Evolutionary conservation across 2,329 filamentous ascomycete genomes (phyloP).

Genomic region (Aureobasidium namibiae): DNA sequence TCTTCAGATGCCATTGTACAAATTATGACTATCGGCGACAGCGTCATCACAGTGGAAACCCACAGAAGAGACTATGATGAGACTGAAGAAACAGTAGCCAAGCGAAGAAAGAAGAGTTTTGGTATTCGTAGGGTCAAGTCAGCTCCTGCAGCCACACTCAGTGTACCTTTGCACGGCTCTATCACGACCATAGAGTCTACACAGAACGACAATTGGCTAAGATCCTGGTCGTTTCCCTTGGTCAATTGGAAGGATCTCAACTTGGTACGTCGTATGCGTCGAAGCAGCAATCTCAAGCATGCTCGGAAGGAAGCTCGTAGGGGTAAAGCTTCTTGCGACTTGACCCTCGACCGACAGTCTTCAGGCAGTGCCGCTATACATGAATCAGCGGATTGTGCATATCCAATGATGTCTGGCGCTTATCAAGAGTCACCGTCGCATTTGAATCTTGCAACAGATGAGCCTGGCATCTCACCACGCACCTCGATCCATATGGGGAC

Average conservation of each 20-base stretch:
- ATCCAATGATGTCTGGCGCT: background rate
- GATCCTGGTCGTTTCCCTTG: background rate
- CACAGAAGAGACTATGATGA: background rate
- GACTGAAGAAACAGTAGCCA: background rate
- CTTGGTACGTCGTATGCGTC: background rate
- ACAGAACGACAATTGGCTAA: background rate
- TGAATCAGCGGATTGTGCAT: background rate
- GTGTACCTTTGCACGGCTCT: background rate
- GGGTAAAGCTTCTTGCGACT: background rate
- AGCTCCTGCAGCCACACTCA: background rate
- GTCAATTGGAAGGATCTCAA: background rate
- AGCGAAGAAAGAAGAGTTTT: background rate
- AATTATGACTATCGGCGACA: slow-evolving; percentile 1
- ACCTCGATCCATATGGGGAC: background rate
- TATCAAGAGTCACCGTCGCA: background rate
- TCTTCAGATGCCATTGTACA: background rate
- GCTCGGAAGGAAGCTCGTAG: background rate
- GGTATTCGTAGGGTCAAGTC: background rate
- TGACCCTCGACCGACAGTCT: background rate
- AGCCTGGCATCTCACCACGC: background rate
- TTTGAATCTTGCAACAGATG: background rate
- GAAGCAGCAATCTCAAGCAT: background rate
- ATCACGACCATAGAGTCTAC: background rate
- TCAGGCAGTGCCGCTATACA: background rate
- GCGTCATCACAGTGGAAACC: background rate